These are phyloP conservation scores for Serendipita vermifera DNA, from an alignment of 768 basidiomycete species.

Conservation along the genomic window DNA sequence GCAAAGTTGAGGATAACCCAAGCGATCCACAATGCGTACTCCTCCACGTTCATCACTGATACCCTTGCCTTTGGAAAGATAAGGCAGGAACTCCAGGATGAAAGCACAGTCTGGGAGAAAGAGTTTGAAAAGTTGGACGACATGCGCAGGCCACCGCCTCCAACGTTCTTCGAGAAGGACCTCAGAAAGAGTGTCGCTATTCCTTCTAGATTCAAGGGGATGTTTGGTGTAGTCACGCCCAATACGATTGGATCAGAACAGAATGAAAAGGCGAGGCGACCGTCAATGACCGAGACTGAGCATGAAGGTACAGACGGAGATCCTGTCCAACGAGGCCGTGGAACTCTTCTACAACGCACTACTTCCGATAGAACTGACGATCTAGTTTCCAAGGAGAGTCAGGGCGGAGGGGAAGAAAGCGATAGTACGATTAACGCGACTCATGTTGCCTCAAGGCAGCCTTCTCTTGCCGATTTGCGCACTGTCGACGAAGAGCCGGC, in stretches of 20 bases:
- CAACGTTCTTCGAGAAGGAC: constrained; percentile 32
- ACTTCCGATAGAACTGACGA: too few species aligned
- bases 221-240: constrained; percentile 14
- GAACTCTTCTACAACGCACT: neutral
- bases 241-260: neutral
- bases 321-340: neutral
- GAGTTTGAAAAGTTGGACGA: constrained; percentile 67
- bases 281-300: constrained; percentile 1
- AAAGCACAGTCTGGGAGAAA: constrained; percentile 91
- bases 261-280: constrained; percentile 39
- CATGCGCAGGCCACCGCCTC: constrained; percentile 18
- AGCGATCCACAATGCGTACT: constrained; percentile 68
- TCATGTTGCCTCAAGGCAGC: constrained; percentile 1
- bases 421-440: constrained; percentile 7
- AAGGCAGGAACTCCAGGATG: constrained; percentile 77
- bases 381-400: neutral
- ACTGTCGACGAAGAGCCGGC: neutral
- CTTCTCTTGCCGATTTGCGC: neutral
- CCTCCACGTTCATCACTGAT: constrained; percentile 66
- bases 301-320: neutral
- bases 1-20: constrained; percentile 52
- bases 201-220: constrained; percentile 16
- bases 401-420: neutral
- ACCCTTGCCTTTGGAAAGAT: constrained; percentile 80
- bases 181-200: constrained; percentile 23